Evolutionary conservation across 2,329 filamentous ascomycete genomes (phyloP).

Genomic region (Claviceps spartinae): DNA sequence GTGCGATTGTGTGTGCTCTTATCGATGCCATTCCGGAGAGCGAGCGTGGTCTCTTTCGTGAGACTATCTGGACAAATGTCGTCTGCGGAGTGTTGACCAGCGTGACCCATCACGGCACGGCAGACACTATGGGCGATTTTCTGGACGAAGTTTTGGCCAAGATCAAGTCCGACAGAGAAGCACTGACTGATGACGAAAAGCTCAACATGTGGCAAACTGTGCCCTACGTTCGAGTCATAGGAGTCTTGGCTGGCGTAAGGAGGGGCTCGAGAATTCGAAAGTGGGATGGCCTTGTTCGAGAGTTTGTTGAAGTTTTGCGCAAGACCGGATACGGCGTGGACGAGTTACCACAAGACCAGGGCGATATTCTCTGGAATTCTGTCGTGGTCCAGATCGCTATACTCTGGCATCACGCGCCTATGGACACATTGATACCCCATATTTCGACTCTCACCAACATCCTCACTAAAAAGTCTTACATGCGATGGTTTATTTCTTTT

Average conservation of each 20-base stretch:
- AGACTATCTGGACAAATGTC: slow-evolving; percentile 47
- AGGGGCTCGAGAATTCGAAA: slow-evolving; percentile 60
- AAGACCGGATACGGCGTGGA: slow-evolving; percentile 27
- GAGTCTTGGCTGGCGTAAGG: slow-evolving; percentile 62
- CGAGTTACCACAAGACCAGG: slow-evolving; percentile 21
- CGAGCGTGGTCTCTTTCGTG: slow-evolving; percentile 32
- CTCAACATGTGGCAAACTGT: slow-evolving; percentile 24
- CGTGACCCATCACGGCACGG: slow-evolving; percentile 66
- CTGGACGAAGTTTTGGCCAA: slow-evolving; percentile 47
- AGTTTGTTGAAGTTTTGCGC: slow-evolving; percentile 39
- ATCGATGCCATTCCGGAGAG: slow-evolving; percentile 37
- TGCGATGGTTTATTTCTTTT: slow-evolving; percentile 68
- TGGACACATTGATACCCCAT: slow-evolving; percentile 63
- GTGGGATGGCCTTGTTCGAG: slow-evolving; percentile 54
- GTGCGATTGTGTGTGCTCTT: slow-evolving; percentile 38
- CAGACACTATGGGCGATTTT: slow-evolving; percentile 59
- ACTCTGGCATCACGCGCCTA: slow-evolving; percentile 60
- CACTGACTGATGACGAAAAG: slow-evolving; percentile 10
- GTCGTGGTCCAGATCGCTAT: slow-evolving; percentile 48
- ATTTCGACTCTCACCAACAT: slow-evolving; percentile 51
- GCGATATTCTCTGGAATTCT: slow-evolving; percentile 39
- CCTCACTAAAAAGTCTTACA: slow-evolving; percentile 51
- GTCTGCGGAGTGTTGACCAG: slow-evolving; percentile 66
- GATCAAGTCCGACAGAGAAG: slow-evolving; percentile 23
- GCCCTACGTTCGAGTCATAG: slow-evolving; percentile 46